Evolutionary conservation across 129 eudicot genomes (phyloP), one percentile per base, ranked within the genome.

Genomic region (Saussurea involucrata): DNA sequence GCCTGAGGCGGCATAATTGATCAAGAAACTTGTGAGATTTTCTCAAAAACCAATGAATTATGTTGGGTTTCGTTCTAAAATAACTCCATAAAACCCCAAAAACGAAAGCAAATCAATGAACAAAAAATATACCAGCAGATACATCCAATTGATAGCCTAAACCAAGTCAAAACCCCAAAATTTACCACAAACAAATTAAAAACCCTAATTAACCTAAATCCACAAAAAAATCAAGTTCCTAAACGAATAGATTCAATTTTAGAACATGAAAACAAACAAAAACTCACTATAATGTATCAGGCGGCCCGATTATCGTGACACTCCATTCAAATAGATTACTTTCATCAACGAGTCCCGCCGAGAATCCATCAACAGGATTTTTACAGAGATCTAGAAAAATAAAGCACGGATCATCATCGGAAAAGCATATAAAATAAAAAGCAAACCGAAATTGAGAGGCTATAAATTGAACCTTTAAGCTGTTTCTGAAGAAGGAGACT

Each of bases 401-500:
- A 80, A 73, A 75, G 10, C 17, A 71, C 33, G 82, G 83, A 86
- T 85, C 83, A 78, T 69, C 73, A 75, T 57, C 33, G 44, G 66
- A 33, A 34, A 2, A 63, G 4, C 7, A 25, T 3, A 33, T 5
- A 77, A 68, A 74, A 74, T 1, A 36, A n/a, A 76, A 42, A 32
- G 5, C 7, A 27, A 67, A 24, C 8, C 21, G 28, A 29, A 69
- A 79, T 57, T 7, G 72, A 79, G 27, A 74, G 29, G 57, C 31
- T 33, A 49, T 58, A 68, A 78, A 86, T 74, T n/a, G 22, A 21
- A 90, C 96, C 96, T 82, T 86, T 92, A 78, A 92, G 96, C 81
- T 92, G 96, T 64, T 92, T 92, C 63, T 90, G 96, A n/a, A 92
- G 90, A 71, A 92, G 96, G 67, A 92, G 94, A 77, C 86, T 92